Conservation (phyloP, 179 eudicot species). For the Heliamphora pulchella region DNA sequence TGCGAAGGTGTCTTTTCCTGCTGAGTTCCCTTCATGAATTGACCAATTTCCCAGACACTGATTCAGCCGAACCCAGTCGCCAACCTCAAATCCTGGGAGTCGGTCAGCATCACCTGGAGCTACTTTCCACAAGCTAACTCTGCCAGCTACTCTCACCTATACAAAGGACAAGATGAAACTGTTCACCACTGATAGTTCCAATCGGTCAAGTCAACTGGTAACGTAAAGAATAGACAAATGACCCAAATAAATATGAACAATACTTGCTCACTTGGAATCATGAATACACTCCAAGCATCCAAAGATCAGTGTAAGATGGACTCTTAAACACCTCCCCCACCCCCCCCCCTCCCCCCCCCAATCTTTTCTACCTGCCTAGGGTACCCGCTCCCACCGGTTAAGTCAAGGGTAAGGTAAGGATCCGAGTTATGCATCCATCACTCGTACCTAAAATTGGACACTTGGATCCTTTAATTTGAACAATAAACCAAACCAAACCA, state of each 20-base stretch:
- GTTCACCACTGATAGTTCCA: not conserved
- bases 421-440: too few species aligned
- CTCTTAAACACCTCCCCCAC: not conserved
- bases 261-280: not conserved
- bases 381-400: too few species aligned
- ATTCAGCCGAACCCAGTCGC: conserved; percentile 91
- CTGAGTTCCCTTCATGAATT: conserved; percentile 69
- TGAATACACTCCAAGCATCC: not conserved
- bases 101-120: conserved; percentile 89
- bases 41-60: conserved; percentile 73
- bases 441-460: too few species aligned
- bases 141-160: conserved; percentile 80
- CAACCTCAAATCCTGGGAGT: conserved; percentile 79
- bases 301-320: not conserved
- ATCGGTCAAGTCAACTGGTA: not conserved
- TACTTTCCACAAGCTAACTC: conserved; percentile 73
- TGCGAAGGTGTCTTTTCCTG: conserved; percentile 72
- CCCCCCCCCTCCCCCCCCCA: not conserved
- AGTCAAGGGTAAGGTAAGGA: too few species aligned
- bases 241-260: not conserved
- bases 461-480: too few species aligned
- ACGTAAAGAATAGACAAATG: not conserved
- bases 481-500: too few species aligned
- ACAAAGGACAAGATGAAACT: conserved; percentile 14
- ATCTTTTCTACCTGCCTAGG: too few species aligned